These are phyloP conservation scores for Pezicula rhizophila DNA, from an alignment of 2,329 filamentous ascomycete genomes.

Conservation along the genomic window DNA sequence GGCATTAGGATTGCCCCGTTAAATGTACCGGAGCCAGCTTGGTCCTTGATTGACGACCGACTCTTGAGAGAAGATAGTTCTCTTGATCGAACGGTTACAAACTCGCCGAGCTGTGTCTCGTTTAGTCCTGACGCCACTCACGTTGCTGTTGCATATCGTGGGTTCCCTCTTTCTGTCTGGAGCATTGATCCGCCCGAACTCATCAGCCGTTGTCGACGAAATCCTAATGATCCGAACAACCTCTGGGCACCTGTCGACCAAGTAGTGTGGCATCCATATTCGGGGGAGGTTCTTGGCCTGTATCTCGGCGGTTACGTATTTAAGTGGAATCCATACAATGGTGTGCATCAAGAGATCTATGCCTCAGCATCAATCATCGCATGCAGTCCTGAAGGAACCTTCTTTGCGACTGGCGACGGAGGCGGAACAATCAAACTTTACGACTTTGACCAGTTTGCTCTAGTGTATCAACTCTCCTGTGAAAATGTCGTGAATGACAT, in stretches of 20 bases:
- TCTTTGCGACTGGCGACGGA: slow-evolving; percentile 13
- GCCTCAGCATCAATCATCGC: slow-evolving; percentile 4
- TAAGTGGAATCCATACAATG: slow-evolving; percentile 7
- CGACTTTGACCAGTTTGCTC: slow-evolving; percentile 6
- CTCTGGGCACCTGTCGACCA: slow-evolving; percentile 1
- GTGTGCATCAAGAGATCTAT: slow-evolving; percentile 1
- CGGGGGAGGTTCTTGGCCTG: slow-evolving; percentile 4
- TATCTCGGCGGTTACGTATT: slow-evolving; percentile 7
- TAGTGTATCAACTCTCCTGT: slow-evolving; percentile 6
- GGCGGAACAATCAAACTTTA: slow-evolving; percentile 16
- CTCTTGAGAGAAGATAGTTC: neutral
- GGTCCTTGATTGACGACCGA: neutral
- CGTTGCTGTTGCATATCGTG: slow-evolving; percentile 13
- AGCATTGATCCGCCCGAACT: slow-evolving; percentile 1
- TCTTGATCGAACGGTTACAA: neutral
- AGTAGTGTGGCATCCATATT: slow-evolving; percentile 6
- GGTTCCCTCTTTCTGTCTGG: slow-evolving; percentile 13
- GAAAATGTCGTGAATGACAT: slow-evolving; percentile 2
- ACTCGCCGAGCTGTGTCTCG: slow-evolving; percentile 7
- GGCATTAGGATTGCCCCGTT: neutral
- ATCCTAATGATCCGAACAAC: neutral
- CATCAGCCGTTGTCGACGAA: slow-evolving; percentile 7
- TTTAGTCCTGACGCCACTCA: slow-evolving; percentile 11
- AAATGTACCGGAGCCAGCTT: neutral
- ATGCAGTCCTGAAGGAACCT: slow-evolving; percentile 10